Evolutionary conservation across 495 filamentous ascomycete species (phyloP).

Genomic region (Aspergillus baeticus): DNA sequence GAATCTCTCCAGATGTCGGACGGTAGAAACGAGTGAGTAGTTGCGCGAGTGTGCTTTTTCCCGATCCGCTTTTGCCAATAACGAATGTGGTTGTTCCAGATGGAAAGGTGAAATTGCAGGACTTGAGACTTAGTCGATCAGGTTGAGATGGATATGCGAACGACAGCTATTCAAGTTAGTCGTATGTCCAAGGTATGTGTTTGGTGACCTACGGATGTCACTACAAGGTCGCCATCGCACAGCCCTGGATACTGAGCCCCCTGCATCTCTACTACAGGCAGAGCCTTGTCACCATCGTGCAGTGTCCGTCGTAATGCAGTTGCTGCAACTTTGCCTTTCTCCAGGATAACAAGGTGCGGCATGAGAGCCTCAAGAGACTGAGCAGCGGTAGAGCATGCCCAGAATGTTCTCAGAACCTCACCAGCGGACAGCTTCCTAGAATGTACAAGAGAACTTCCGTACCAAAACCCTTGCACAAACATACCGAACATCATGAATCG

Average conservation of each 20-base stretch:
- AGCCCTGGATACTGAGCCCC: conserved; percentile 27
- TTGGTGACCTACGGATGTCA: conserved; percentile 56
- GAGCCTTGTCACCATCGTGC: conserved; percentile 20
- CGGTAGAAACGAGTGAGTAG: conserved; percentile 76
- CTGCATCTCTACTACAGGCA: conserved; percentile 18
- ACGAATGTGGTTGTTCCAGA: conserved; percentile 76
- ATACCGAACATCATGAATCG: conserved; percentile 73
- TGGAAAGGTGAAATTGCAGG: conserved; percentile 64
- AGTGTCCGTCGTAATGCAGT: conserved; percentile 53
- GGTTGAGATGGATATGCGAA: conserved; percentile 84
- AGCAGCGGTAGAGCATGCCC: conserved; percentile 72
- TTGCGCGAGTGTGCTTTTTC: conserved; percentile 87
- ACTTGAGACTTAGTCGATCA: conserved; percentile 57
- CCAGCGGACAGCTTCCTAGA: conserved; percentile 58
- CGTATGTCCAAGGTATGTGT: neutral
- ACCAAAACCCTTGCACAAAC: conserved; percentile 93
- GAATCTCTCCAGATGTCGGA: conserved; percentile 62
- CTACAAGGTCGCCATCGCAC: conserved; percentile 65
- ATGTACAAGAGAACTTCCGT: conserved; percentile 66
- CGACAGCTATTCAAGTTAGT: conserved; percentile 47
- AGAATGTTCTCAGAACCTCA: conserved; percentile 80
- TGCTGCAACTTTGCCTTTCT: conserved; percentile 78
- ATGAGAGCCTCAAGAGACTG: conserved; percentile 71
- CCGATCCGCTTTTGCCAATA: conserved; percentile 84
- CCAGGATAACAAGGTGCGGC: conserved; percentile 70